phyloP scores from a whole-genome alignment of 2,329 filamentous ascomycete species.

The Helotiales sp. region DNA sequence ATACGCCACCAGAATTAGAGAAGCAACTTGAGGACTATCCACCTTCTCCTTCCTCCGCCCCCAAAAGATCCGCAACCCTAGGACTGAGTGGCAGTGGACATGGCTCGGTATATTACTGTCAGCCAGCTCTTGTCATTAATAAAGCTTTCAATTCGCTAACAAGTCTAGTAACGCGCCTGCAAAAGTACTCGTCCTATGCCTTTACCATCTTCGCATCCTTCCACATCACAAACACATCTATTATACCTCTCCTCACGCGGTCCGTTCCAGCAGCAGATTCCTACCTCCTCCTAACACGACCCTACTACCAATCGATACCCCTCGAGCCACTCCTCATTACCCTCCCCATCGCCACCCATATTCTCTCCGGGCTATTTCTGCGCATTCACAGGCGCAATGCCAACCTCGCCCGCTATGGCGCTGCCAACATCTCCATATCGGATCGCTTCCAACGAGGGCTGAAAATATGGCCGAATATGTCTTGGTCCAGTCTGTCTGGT shows the following conservation, averaged over 20 bases:
- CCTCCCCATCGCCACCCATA: conserved; percentile 75
- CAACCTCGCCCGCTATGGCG: conserved; percentile 76
- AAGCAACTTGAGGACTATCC: conserved; percentile 45
- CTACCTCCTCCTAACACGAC: conserved; percentile 87
- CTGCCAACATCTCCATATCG: conserved; percentile 57
- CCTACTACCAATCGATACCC: conserved; percentile 85
- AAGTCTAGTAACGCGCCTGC: conserved; percentile 69
- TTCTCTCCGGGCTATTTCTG: conserved; percentile 76
- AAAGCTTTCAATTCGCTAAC: not conserved
- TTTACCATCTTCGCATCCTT: conserved; percentile 77
- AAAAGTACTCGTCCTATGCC: conserved; percentile 88
- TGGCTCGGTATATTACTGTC: conserved; percentile 78
- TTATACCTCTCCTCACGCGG: conserved; percentile 76
- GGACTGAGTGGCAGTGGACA: conserved; percentile 68
- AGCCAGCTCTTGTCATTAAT: conserved; percentile 38
- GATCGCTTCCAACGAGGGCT: conserved; percentile 47
- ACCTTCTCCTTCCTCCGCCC: conserved; percentile 49
- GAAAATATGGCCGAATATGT: conserved; percentile 64
- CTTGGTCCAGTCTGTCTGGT: conserved; percentile 72
- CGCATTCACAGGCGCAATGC: conserved; percentile 76
- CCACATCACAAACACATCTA: conserved; percentile 80
- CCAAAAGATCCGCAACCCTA: conserved; percentile 45
- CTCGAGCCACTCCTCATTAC: conserved; percentile 81
- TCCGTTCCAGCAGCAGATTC: conserved; percentile 78
- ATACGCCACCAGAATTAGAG: conserved; percentile 56